These are phyloP conservation scores for Dictyostelium firmibasis DNA, from an alignment of 78 protist species.

Conservation along the genomic window DNA sequence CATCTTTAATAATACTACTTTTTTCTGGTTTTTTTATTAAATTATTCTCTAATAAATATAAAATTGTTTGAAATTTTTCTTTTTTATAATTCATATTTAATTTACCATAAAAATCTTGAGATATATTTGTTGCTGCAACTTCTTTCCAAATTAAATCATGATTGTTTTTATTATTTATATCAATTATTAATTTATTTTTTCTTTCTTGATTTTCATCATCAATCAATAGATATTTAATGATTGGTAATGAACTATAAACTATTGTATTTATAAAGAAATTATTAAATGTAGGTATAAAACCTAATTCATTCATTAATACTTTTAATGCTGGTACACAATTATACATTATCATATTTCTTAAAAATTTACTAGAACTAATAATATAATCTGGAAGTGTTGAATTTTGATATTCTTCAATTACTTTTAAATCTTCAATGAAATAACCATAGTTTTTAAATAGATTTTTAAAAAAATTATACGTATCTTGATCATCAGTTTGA, in stretches of 20 bases:
- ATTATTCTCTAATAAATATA: neutral
- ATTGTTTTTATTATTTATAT: neutral
- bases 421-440: neutral
- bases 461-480: neutral
- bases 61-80: neutral
- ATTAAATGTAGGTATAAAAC: neutral
- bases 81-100: neutral
- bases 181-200: neutral
- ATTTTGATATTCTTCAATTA: too few relatives aligned
- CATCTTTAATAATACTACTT: neutral
- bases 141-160: neutral
- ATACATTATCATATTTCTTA: neutral
- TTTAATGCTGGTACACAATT: neutral
- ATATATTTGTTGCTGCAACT: neutral
- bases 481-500: neutral
- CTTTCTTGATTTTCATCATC: neutral
- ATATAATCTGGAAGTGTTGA: too few relatives aligned
- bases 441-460: neutral
- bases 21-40: neutral
- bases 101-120: neutral
- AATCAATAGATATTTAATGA: neutral
- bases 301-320: neutral
- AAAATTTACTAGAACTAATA: neutral
- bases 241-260: neutral
- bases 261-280: neutral